These are phyloP conservation scores for Talaromyces amestolkiae DNA, from an alignment of 2,329 filamentous ascomycete species.

Conservation along the genomic window DNA sequence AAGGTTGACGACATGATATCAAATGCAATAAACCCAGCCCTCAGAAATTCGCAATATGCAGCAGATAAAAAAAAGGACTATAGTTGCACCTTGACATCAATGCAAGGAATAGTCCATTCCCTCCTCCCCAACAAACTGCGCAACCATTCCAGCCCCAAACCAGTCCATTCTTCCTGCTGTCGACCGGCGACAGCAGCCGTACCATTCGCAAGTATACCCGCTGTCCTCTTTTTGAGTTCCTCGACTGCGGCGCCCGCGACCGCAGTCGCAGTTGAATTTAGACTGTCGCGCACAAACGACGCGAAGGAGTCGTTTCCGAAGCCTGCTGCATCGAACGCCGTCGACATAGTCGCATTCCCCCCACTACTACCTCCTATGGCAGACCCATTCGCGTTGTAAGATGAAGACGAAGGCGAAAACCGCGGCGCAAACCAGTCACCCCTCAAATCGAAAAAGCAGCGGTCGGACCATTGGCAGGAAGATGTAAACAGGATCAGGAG, in stretches of 20 bases:
- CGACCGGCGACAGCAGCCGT: not conserved
- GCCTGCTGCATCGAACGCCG: not conserved
- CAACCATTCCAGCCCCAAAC: slow-evolving; percentile 81
- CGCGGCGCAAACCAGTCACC: slow-evolving; percentile 94
- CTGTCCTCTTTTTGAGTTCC: slow-evolving; percentile 49
- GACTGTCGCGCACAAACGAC: slow-evolving; percentile 44
- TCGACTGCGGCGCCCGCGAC: slow-evolving; percentile 67
- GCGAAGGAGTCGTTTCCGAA: slow-evolving; percentile 33
- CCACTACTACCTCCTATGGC: not conserved
- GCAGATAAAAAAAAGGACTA: slow-evolving; percentile 39
- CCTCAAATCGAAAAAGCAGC: slow-evolving; percentile 88
- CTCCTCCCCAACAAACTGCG: slow-evolving; percentile 74
- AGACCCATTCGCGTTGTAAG: not conserved
- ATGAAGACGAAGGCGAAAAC: slow-evolving; percentile 30
- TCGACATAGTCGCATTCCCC: not conserved
- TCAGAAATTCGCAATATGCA: not conserved
- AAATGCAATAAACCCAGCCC: not conserved
- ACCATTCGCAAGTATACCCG: slow-evolving; percentile 9
- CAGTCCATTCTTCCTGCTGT: slow-evolving; percentile 63
- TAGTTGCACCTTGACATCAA: slow-evolving; percentile 81
- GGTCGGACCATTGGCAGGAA: slow-evolving; percentile 83
- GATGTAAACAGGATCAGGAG: slow-evolving; percentile 93
- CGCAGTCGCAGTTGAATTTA: slow-evolving; percentile 69
- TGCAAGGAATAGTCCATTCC: slow-evolving; percentile 87
- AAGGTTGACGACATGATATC: not conserved